phyloP scores from a whole-genome alignment of 306 rosid genomes.

The Malus orientalis region DNA sequence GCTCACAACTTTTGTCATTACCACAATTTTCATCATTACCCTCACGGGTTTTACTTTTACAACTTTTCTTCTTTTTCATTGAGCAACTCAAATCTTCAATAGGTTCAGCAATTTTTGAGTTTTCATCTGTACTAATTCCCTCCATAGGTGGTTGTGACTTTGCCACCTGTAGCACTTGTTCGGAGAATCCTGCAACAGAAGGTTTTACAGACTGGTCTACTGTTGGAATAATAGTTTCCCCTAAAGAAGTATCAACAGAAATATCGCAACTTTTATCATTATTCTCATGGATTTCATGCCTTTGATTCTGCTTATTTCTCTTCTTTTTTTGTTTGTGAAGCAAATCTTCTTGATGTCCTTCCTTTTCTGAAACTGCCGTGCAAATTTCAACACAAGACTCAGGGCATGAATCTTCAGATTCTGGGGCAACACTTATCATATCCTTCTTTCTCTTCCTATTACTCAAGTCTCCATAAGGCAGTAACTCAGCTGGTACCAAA shows the following conservation, averaged over 20 bases:
- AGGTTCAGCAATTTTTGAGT: neutral
- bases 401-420: neutral
- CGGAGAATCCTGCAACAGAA: neutral
- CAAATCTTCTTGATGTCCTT: neutral
- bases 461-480: neutral
- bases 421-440: neutral
- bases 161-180: neutral
- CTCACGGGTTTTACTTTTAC: neutral
- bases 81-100: neutral
- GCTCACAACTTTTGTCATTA: slow-evolving; percentile 2
- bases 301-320: neutral
- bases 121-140: neutral
- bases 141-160: neutral
- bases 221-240: neutral
- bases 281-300: neutral
- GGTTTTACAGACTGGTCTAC: neutral
- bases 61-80: neutral
- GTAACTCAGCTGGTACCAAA: neutral
- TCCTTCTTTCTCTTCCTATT: neutral
- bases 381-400: neutral
- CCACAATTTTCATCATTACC: neutral
- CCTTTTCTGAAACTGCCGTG: neutral
- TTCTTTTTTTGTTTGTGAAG: neutral
- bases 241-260: neutral
- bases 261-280: neutral